Conservation (phyloP, 2,329 filamentous ascomycete genomes). For the Talaromyces sp. region DNA sequence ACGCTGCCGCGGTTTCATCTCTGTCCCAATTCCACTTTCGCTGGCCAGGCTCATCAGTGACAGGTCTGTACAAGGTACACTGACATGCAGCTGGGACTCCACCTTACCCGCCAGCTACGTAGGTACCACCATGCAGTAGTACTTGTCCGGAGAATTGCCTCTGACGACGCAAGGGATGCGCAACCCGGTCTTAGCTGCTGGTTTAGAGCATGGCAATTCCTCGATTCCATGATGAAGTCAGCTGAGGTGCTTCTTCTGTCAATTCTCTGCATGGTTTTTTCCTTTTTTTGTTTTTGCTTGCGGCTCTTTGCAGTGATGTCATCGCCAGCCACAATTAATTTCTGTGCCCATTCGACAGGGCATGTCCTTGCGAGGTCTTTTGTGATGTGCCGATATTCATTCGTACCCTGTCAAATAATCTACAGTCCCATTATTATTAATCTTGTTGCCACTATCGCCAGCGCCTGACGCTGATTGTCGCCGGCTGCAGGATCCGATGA, state of each 20-base stretch:
- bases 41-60: neutral
- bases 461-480: neutral
- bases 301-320: neutral
- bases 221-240: neutral
- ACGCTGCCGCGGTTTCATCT: neutral
- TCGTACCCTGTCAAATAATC: neutral
- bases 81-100: no score
- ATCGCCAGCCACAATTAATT: neutral
- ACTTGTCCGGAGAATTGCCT: neutral
- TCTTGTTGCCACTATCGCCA: neutral
- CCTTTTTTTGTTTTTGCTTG: no score
- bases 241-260: neutral
- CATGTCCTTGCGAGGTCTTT: neutral
- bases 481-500: neutral
- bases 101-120: no score
- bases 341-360: neutral
- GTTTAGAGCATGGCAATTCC: neutral
- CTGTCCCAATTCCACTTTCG: neutral
- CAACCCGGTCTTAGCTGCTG: neutral
- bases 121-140: neutral
- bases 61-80: no score
- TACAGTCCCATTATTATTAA: neutral
- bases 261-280: neutral
- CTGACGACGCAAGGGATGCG: neutral
- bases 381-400: neutral